Evolutionary conservation across 495 filamentous ascomycete genomes (phyloP), one percentile per base, ranked within the genome.

Genomic region (Parmelia sp.): DNA sequence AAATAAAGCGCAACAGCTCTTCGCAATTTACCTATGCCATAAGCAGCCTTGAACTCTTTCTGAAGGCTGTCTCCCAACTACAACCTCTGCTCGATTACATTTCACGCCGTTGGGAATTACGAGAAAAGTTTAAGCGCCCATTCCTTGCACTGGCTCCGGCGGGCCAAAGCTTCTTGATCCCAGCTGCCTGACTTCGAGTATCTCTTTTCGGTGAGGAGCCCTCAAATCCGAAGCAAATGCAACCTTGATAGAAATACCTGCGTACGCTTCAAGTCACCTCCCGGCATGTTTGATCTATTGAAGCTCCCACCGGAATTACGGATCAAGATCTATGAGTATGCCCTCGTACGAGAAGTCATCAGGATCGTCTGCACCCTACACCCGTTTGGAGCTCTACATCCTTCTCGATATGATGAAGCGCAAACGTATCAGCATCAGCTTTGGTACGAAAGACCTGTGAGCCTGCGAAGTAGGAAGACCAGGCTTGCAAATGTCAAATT

Each of bases 201-300:
- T 7, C 21, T 9, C 42, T 4, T 23, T 45, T 23, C 21, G 0
- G n/a, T 45, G 42, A 42, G 21, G 21, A 45, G 6, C 42, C 21
- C 42, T 45, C 8, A 2, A 0, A 45, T 23, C 21, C 7, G 3
- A n/a, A 19, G 42, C 42, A 45, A 45, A n/a, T 10, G 10, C 21
- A n/a, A n/a, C n/a, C n/a, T n/a, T n/a, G n/a, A 45, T 45, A 45
- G 7, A 1, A 23, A 9, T 45, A 45, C 42, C 42, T 23, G 42
- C 42, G 2, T 23, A 23, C 19, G 42, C 5, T 23, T 39, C n/a
- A n/a, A n/a, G n/a, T n/a, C n/a, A n/a, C 11, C 29, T 12, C 23
- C 56, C 56, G 37, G 4, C 29, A 39, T 58, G 56, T 58, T 58
- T 33, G 21, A 58, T 19, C 37, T 58, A 7, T 37, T 58, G 33